phyloP scores from a whole-genome alignment of 2,329 filamentous ascomycete species.

The Colletotrichum tropicicola region DNA sequence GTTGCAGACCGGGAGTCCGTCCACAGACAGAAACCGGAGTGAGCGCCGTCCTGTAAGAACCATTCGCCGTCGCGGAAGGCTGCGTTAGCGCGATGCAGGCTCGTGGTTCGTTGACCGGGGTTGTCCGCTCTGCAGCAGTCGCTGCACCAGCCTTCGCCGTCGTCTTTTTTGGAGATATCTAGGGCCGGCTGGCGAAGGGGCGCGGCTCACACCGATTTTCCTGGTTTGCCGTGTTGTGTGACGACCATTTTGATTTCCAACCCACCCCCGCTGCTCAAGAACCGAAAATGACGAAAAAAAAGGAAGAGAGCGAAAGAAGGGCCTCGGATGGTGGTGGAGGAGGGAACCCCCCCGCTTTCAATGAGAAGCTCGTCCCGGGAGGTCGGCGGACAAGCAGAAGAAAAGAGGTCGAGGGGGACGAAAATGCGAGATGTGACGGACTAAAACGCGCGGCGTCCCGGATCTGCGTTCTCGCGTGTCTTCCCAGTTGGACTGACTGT shows the following conservation, averaged over 20 bases:
- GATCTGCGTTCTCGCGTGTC: not conserved
- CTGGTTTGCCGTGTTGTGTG: not conserved
- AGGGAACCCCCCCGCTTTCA: not conserved
- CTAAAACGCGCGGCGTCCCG: not conserved
- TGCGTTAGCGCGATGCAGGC: slow-evolving; percentile 11
- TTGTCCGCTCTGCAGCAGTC: not conserved
- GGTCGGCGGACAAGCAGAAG: not conserved
- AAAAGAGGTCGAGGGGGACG: not conserved
- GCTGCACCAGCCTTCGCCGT: too few relatives aligned
- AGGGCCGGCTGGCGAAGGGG: too few relatives aligned
- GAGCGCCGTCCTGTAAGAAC: not conserved
- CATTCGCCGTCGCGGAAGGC: slow-evolving; percentile 3
- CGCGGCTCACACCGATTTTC: too few relatives aligned
- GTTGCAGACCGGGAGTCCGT: not conserved
- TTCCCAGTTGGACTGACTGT: not conserved
- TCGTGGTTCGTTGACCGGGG: slow-evolving; percentile 4
- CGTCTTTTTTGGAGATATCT: too few relatives aligned
- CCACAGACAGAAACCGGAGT: not conserved
- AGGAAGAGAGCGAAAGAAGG: not conserved
- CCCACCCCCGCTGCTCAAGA: not conserved
- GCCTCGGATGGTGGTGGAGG: not conserved
- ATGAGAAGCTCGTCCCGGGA: not conserved
- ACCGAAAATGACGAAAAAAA: not conserved
- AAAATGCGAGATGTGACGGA: not conserved
- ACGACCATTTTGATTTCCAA: not conserved